Base-by-base conservation (phyloP, 2,329 filamentous ascomycete genomes). In the Sordariomycetes sp. region DNA sequence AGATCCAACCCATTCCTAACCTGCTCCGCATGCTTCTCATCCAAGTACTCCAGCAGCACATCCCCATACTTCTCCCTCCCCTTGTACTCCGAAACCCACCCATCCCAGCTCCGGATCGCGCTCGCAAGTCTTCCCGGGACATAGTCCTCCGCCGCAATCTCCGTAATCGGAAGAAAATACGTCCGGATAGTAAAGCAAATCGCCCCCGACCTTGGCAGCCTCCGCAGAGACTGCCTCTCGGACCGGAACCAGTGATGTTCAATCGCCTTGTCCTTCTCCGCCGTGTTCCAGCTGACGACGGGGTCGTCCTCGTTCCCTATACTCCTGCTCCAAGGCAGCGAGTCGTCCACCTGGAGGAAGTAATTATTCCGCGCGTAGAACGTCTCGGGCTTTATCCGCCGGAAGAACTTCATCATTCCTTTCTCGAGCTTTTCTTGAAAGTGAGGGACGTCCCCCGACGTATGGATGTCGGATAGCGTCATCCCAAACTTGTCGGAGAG, bases 271-370 rank as follows among this genome's bases (percentile, higher is more conserved):
- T 90, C 78, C 71, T 89, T 89, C 69, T 88, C 80, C 1, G 88
- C 87, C 3, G 85, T 88, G 65, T 78, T 81, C 89, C 89, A 95
- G 50, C 83, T 84, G 1, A 84, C 79, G 0, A 74, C 74, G 0
- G 73, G 70, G 1, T 71, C 70, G 66, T 95, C 87, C 68, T 95
- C 90, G 17, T 71, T 63, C 0, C 89, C 89, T 62, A 95, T 91
- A 63, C 82, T 88, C 64, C 76, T 72, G 59, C 84, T 88, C 89
- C 89, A 95, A 0, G 86, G 75, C 1, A 95, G 74, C 5, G 78
- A 70, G 58, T 90, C 87, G 65, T 95, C 89, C 1, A 94, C 88
- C 70, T 95, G 89, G 61, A 95, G 79, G 72, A 95, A 95, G 70
- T 94, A 95, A 67, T 94, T 92, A 67, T 91, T 89, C 59, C 89